These are phyloP conservation scores for Novymonas esmeraldas DNA, from an alignment of 208 protist species.

Conservation along the genomic window DNA sequence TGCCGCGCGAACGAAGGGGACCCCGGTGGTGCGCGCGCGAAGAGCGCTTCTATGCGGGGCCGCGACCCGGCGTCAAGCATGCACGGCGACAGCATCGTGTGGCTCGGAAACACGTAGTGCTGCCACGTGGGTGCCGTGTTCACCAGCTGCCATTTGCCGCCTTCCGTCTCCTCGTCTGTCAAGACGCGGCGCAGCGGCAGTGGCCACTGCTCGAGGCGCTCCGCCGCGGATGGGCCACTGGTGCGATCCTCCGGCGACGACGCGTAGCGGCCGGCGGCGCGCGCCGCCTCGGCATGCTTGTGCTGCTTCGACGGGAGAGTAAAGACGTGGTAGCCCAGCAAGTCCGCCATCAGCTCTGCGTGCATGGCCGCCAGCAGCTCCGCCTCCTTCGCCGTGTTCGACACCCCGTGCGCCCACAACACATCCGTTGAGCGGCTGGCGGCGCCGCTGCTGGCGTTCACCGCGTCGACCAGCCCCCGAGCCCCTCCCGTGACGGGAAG, in stretches of 20 bases:
- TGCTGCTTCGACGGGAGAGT: conserved; percentile 86
- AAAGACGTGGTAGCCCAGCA: conserved; percentile 87
- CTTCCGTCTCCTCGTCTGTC: conserved; percentile 75
- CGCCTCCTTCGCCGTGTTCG: conserved; percentile 69
- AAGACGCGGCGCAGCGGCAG: conserved; percentile 65
- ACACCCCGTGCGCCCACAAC: conserved; percentile 84
- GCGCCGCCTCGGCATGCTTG: conserved; percentile 77
- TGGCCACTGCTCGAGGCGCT: conserved; percentile 40
- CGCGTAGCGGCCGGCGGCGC: conserved; percentile 70
- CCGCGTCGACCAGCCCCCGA: not conserved
- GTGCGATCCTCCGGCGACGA: conserved; percentile 65
- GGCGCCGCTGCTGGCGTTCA: conserved; percentile 1
- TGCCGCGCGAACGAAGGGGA: conserved; percentile 53
- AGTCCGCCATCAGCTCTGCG: conserved; percentile 85
- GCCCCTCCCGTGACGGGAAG: conserved; percentile 16
- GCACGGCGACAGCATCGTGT: conserved; percentile 76
- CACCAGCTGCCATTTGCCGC: conserved; percentile 79
- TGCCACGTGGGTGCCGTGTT: conserved; percentile 28
- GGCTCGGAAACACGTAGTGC: conserved; percentile 42
- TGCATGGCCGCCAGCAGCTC: conserved; percentile 87
- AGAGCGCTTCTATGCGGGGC: conserved; percentile 56
- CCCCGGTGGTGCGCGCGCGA: conserved; percentile 27
- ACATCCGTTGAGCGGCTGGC: not conserved
- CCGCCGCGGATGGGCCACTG: conserved; percentile 11
- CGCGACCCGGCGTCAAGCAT: conserved; percentile 57